Evolutionary conservation across 148 eudicot species (phyloP).

Genomic region (Pouteria glomerata): DNA sequence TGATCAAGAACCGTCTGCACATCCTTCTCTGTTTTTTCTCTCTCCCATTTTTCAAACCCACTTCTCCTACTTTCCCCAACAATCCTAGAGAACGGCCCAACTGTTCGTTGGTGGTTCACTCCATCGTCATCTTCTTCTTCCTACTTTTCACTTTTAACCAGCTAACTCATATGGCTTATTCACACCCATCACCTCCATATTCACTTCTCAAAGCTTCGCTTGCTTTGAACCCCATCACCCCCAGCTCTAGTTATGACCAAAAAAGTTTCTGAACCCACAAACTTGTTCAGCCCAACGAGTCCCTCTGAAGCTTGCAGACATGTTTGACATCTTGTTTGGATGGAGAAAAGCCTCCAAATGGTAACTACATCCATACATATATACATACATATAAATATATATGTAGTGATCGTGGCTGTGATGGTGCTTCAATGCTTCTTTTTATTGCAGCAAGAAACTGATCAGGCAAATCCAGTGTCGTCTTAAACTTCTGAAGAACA

Average conservation of each 20-base stretch:
- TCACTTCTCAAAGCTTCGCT: neutral
- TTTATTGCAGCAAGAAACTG: slow-evolving; percentile 60
- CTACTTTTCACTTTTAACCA: neutral
- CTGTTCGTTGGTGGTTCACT: slow-evolving; percentile 17
- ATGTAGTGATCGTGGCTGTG: neutral
- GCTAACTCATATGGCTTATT: neutral
- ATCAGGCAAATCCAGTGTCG: slow-evolving; percentile 62
- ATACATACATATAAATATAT: neutral
- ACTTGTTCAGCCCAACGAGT: neutral
- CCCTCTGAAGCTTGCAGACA: slow-evolving; percentile 10
- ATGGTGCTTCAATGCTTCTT: too few relatives aligned
- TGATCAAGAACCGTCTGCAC: neutral
- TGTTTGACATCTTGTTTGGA: slow-evolving; percentile 63
- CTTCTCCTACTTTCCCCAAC: slow-evolving; percentile 2
- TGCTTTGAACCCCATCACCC: neutral
- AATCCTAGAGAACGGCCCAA: slow-evolving; percentile 6
- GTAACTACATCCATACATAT: slow-evolving; percentile 23
- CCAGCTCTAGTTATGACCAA: neutral
- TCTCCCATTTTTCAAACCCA: slow-evolving; percentile 14
- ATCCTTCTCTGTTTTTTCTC: neutral
- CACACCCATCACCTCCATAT: neutral
- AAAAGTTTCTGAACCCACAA: neutral
- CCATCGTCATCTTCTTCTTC: neutral
- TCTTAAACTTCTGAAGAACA: slow-evolving; percentile 57
- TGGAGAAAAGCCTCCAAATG: slow-evolving; percentile 92